Evolutionary conservation across 2,329 filamentous ascomycete genomes (phyloP).

Genomic region (Arthrocladium fulminans): DNA sequence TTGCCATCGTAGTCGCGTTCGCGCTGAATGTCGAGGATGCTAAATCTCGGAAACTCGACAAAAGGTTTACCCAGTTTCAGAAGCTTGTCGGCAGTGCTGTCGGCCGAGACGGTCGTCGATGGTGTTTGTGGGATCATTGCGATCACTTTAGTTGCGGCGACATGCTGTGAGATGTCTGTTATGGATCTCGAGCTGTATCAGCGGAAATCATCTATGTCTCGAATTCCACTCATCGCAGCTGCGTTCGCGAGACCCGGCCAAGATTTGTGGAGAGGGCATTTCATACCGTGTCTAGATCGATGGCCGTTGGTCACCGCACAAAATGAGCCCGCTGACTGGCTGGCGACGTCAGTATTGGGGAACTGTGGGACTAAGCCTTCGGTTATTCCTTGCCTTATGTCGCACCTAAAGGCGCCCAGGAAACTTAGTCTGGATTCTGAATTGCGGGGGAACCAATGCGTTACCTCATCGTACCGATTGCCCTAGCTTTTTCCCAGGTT

Average conservation of each 20-base stretch:
- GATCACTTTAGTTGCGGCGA: background rate
- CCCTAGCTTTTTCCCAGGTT: background rate
- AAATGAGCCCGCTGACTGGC: background rate
- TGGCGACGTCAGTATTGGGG: background rate
- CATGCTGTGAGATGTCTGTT: background rate
- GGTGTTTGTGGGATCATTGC: slow-evolving; percentile 22
- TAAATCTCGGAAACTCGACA: slow-evolving; percentile 26
- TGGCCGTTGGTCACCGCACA: too few species aligned
- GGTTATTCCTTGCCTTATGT: background rate
- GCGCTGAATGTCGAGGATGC: slow-evolving; percentile 23
- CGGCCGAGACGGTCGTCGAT: slow-evolving; percentile 19
- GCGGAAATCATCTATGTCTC: background rate
- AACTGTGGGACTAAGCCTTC: background rate
- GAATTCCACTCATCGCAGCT: background rate
- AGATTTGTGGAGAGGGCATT: background rate
- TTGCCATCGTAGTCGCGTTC: slow-evolving; percentile 19
- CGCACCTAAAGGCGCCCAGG: background rate
- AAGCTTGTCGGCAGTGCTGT: slow-evolving; percentile 22
- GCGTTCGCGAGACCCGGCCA: background rate
- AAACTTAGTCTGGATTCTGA: background rate
- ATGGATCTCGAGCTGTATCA: background rate
- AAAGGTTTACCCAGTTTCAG: slow-evolving; percentile 25
- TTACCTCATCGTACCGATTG: background rate
- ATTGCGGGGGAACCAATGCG: background rate
- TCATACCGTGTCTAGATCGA: background rate